phyloP scores from a whole-genome alignment of 2,329 filamentous ascomycete genomes.

The Penicillium sp. region DNA sequence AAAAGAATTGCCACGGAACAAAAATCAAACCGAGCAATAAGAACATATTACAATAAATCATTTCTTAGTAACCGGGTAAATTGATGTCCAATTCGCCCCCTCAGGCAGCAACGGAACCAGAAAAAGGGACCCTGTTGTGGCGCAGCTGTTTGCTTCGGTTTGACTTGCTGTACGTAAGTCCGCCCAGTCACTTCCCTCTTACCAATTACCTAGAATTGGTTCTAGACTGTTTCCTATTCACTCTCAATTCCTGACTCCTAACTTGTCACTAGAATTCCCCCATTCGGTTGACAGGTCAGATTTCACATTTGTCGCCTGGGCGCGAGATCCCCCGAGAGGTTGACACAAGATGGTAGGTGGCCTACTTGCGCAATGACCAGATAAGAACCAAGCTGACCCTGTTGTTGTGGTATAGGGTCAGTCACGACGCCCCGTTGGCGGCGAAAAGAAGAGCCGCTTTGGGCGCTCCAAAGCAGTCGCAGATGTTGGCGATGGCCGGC shows the following conservation, averaged over 20 bases:
- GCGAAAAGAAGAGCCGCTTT: slow-evolving; percentile 46
- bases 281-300: slow-evolving; percentile 28
- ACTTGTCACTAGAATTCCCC: not conserved
- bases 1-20: not conserved
- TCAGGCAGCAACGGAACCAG: slow-evolving; percentile 18
- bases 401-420: slow-evolving; percentile 35
- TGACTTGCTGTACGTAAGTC: slow-evolving; percentile 28
- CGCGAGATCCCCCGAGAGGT: slow-evolving; percentile 30
- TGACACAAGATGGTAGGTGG: slow-evolving; percentile 38
- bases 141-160: slow-evolving; percentile 29
- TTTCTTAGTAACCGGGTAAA: not conserved
- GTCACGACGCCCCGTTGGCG: slow-evolving; percentile 45
- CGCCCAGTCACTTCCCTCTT: slow-evolving; percentile 10
- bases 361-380: not conserved
- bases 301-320: slow-evolving; percentile 31
- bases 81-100: slow-evolving; percentile 17
- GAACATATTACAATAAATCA: not conserved
- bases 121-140: slow-evolving; percentile 21
- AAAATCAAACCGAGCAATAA: not conserved
- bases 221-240: slow-evolving; percentile 6
- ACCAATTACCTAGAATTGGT: slow-evolving; percentile 10
- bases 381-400: slow-evolving; percentile 20
- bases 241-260: slow-evolving; percentile 2
- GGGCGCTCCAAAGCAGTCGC: slow-evolving; percentile 44
- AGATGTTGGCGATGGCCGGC: slow-evolving; percentile 46